Evolutionary conservation across 306 rosid species (phyloP).

Genomic region (Fagus crenata): DNA sequence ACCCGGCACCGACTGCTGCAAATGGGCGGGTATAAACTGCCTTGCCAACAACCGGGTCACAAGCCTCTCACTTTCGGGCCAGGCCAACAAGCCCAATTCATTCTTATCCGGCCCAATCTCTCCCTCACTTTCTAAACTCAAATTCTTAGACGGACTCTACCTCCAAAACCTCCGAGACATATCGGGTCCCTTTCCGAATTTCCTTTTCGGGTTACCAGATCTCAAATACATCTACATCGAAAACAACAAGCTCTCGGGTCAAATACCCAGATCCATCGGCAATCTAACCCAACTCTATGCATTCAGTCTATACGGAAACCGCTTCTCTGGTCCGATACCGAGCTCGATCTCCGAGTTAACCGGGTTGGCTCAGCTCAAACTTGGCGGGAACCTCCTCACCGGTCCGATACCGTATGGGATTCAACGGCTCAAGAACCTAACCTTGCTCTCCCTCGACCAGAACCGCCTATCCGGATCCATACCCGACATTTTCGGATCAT

Average conservation of each 20-base stretch:
- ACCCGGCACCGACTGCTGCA: conserved; percentile 61
- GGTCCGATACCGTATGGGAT: conserved; percentile 54
- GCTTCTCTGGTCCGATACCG: conserved; percentile 66
- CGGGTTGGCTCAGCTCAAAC: conserved; percentile 67
- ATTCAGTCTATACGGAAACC: conserved; percentile 52
- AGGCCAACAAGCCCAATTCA: conserved; percentile 30
- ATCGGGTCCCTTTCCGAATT: conserved; percentile 61
- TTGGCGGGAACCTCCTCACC: conserved; percentile 55
- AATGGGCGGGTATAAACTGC: conserved; percentile 61
- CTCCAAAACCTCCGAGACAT: conserved; percentile 51
- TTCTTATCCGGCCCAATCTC: conserved; percentile 62
- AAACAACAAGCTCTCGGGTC: conserved; percentile 66
- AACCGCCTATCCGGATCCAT: conserved; percentile 60
- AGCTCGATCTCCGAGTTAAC: conserved; percentile 56
- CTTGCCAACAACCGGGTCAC: conserved; percentile 49
- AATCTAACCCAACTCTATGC: conserved; percentile 34
- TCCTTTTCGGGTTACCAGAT: conserved; percentile 42
- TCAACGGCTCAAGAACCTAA: conserved; percentile 43
- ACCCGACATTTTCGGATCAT: conserved; percentile 54
- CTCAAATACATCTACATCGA: conserved; percentile 55
- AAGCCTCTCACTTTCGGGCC: conserved; percentile 33
- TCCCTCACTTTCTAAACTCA: conserved; percentile 58
- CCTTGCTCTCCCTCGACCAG: conserved; percentile 37
- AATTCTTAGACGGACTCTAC: conserved; percentile 50
- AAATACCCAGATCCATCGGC: conserved; percentile 45